phyloP scores from a whole-genome alignment of 2,329 filamentous ascomycete genomes.

The Myriosclerotinia duriaeana region DNA sequence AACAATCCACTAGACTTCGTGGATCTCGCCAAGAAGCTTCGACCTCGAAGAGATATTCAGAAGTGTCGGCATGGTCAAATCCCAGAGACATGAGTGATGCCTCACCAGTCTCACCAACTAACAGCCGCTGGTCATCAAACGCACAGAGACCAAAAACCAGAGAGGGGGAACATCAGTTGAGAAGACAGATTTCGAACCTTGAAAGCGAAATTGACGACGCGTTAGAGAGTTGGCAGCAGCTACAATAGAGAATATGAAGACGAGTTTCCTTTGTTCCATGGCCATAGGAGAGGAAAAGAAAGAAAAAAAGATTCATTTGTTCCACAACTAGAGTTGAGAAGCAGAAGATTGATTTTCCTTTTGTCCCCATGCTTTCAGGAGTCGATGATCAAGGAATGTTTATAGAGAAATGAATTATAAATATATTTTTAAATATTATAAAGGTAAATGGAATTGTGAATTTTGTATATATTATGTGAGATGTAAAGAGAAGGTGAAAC shows the following conservation, averaged over 20 bases:
- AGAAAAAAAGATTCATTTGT: no score
- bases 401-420: no score
- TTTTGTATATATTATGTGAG: no score
- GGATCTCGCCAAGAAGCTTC: neutral
- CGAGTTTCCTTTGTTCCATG: neutral
- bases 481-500: no score
- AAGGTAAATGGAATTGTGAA: no score
- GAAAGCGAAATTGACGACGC: constrained; percentile 3
- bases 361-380: neutral
- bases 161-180: neutral
- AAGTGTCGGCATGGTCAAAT: neutral
- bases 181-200: neutral
- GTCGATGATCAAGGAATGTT: neutral
- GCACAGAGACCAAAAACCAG: neutral
- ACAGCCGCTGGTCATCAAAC: neutral
- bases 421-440: no score
- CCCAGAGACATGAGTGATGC: neutral
- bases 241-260: neutral
- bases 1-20: neutral
- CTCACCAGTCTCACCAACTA: constrained; percentile 5
- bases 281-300: no score
- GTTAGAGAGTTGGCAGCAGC: constrained; percentile 14
- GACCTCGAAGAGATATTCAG: neutral
- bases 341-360: neutral
- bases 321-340: neutral